A percentile compares a stretch with the other conserved stretches of the same genome.
Evolutionary conservation across 2,329 filamentous ascomycete genomes (phyloP).

Genomic region (Saccharata proteae): DNA sequence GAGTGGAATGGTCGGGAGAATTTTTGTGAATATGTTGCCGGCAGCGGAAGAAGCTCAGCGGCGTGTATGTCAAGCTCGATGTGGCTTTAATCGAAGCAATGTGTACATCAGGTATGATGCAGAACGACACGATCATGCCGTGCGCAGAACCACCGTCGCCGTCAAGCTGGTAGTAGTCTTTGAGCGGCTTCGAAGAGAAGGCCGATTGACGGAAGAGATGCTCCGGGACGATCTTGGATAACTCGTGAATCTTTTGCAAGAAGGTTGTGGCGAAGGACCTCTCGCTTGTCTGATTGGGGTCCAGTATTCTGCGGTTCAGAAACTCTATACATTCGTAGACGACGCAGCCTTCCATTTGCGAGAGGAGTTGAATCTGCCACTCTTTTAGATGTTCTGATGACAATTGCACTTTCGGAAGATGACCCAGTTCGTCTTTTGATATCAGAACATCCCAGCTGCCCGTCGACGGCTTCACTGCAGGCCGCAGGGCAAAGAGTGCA

Average conservation of each 20-base stretch:
- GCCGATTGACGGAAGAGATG: slow-evolving; percentile 29
- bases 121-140: slow-evolving; percentile 33
- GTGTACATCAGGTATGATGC: slow-evolving; percentile 31
- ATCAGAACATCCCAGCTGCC: slow-evolving; percentile 35
- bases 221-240: slow-evolving; percentile 24
- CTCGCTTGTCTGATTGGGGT: slow-evolving; percentile 13
- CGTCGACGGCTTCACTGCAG: slow-evolving; percentile 25
- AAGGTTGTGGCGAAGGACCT: slow-evolving; percentile 27
- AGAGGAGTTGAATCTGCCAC: slow-evolving; percentile 21
- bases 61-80: slow-evolving; percentile 24
- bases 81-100: slow-evolving; percentile 17
- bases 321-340: slow-evolving; percentile 13
- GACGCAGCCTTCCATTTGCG: slow-evolving; percentile 11
- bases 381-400: slow-evolving; percentile 16
- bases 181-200: slow-evolving; percentile 31
- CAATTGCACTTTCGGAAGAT: slow-evolving; percentile 33
- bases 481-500: slow-evolving; percentile 26
- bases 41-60: slow-evolving; percentile 33
- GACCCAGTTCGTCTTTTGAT: slow-evolving; percentile 25
- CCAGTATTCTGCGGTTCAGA: slow-evolving; percentile 6
- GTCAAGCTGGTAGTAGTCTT: slow-evolving; percentile 15
- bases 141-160: slow-evolving; percentile 13
- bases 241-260: slow-evolving; percentile 15
- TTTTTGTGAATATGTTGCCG: slow-evolving; percentile 31
- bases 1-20: slow-evolving; percentile 33